phyloP scores from a whole-genome alignment of 306 rosid species.

The Pterocarpus santalinus region DNA sequence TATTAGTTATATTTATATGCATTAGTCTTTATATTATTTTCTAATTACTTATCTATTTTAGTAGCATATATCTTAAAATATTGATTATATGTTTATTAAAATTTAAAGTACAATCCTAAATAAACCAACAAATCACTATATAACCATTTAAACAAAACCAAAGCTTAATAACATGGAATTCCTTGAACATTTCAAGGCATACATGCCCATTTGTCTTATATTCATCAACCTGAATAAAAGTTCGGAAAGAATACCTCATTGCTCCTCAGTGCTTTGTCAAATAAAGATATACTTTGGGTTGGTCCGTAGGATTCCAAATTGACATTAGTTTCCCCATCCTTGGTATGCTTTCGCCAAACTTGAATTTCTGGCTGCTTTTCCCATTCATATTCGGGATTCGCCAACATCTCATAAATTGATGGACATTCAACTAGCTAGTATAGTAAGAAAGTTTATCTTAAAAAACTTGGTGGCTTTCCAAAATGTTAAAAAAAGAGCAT shows the following conservation, averaged over 20 bases:
- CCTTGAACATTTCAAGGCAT: conserved; percentile 42
- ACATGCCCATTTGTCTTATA: conserved; percentile 17
- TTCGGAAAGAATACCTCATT: conserved; percentile 68
- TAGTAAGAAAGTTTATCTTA: conserved; percentile 44
- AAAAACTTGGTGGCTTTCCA: conserved; percentile 35
- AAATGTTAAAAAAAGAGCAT: conserved; percentile 37
- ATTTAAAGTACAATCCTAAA: conserved; percentile 29
- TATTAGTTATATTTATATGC: conserved; percentile 11
- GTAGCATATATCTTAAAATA: not conserved
- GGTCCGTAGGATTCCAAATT: conserved; percentile 80
- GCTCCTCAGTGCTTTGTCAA: conserved; percentile 76
- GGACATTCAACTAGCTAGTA: conserved; percentile 91
- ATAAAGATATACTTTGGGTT: conserved; percentile 58
- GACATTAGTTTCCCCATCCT: conserved; percentile 59
- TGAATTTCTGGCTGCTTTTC: conserved; percentile 74
- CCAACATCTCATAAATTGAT: conserved; percentile 93
- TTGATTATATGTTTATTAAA: conserved; percentile 28
- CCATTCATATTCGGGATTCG: conserved; percentile 85
- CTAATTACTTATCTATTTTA: conserved; percentile 14
- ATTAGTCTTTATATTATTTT: conserved; percentile 9
- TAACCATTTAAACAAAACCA: conserved; percentile 22
- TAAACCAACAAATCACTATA: conserved; percentile 6
- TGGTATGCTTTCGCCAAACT: conserved; percentile 77
- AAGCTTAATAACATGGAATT: conserved; percentile 23
- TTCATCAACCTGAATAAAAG: conserved; percentile 25